Percentiles rank a stretch among this genome's conserved stretches.
phyloP scores from a whole-genome alignment of 805 yeast genomes.

The Candida stauntonica region DNA sequence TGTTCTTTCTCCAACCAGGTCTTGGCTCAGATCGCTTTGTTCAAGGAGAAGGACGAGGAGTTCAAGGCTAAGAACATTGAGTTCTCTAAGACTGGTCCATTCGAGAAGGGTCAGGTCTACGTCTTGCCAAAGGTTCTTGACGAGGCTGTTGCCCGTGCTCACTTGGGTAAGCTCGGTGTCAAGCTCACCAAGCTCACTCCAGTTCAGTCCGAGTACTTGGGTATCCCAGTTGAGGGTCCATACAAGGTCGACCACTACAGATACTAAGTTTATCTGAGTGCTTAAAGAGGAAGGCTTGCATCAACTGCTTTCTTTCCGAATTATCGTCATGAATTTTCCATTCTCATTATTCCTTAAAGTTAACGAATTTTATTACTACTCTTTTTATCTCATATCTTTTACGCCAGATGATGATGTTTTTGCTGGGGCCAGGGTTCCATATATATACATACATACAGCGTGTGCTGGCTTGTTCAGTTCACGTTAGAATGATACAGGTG shows the following conservation, averaged over 20 bases:
- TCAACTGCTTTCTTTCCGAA: constrained; percentile 23
- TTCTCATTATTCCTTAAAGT: constrained; percentile 3
- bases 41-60: constrained; percentile 76
- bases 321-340: constrained; percentile 8
- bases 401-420: not conserved
- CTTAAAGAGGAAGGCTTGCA: too few relatives aligned
- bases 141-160: constrained; percentile 97
- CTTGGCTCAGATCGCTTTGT: constrained; percentile 95
- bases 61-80: constrained; percentile 83
- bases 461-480: not conserved
- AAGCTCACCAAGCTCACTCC: constrained; percentile 70
- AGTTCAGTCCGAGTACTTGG: constrained; percentile 91
- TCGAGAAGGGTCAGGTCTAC: constrained; percentile 82
- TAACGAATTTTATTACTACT: constrained; percentile 1
- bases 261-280: constrained; percentile 65
- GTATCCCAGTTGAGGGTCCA: constrained; percentile 90
- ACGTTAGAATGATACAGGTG: not conserved
- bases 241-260: constrained; percentile 98
- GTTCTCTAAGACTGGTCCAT: constrained; percentile 90
- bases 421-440: constrained; percentile 9
- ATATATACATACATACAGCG: too few relatives aligned
- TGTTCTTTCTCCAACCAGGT: constrained; percentile 99
- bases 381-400: constrained; percentile 1
- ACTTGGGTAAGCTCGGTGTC: constrained; percentile 91
- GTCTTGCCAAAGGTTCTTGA: constrained; percentile 96